Conservation (phyloP, 2,329 filamentous ascomycete species). For the Dothiorella sarmentorum region DNA sequence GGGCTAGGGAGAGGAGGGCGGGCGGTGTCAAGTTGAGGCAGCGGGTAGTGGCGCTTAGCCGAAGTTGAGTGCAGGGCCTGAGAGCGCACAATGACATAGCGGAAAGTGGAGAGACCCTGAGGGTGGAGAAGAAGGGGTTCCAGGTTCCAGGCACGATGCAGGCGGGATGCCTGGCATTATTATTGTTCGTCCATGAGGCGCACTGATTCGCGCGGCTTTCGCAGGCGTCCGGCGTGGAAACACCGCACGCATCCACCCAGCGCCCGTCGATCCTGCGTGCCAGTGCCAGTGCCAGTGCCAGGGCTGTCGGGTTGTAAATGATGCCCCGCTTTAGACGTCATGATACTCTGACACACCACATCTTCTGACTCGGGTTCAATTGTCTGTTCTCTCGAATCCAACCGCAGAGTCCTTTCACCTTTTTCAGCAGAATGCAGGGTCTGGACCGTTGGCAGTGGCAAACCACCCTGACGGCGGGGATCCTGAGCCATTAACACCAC, state of each 20-base stretch:
- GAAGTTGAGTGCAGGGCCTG: conserved; percentile 1
- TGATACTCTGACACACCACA: background rate
- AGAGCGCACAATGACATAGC: conserved; percentile 9
- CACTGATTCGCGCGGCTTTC: background rate
- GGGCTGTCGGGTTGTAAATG: no score
- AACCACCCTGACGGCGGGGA: no score
- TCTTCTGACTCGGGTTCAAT: no score
- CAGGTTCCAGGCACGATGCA: background rate
- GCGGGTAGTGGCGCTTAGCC: background rate
- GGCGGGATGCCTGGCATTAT: background rate
- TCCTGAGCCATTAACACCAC: no score
- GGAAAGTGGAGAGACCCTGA: background rate
- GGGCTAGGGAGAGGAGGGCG: background rate
- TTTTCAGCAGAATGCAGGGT: no score
- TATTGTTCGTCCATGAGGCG: no score
- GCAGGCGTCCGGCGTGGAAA: background rate
- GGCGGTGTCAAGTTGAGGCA: background rate
- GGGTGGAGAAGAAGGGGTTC: background rate
- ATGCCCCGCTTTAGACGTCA: background rate
- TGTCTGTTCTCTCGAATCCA: no score
- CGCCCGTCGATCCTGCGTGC: background rate
- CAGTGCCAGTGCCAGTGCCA: no score
- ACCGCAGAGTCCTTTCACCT: no score
- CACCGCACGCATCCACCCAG: background rate
- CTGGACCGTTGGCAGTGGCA: no score